phyloP scores from a whole-genome alignment of 2,329 filamentous ascomycete genomes.

The Diaporthe aspalathi region DNA sequence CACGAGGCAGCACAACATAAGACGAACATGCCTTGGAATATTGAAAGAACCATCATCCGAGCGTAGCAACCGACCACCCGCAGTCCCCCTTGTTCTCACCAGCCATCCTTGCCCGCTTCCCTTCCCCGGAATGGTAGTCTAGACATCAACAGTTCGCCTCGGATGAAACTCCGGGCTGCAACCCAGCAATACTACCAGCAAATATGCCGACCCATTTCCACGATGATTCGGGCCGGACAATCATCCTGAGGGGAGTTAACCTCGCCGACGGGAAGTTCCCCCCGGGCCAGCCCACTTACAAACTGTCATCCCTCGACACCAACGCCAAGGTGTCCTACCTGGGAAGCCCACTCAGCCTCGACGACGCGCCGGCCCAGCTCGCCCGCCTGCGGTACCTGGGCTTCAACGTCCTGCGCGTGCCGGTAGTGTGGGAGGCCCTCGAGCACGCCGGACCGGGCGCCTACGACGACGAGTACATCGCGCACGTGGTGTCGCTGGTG shows the following conservation, averaged over 20 bases:
- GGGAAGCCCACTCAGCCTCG: slow-evolving; percentile 30
- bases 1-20: slow-evolving; percentile 16
- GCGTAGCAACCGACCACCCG: neutral
- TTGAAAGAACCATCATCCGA: neutral
- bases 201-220: slow-evolving; percentile 30
- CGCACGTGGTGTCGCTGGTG: slow-evolving; percentile 39
- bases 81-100: no score
- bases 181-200: neutral
- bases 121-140: neutral
- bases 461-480: slow-evolving; percentile 44
- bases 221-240: slow-evolving; percentile 36
- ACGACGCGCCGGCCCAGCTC: slow-evolving; percentile 41
- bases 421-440: slow-evolving; percentile 43
- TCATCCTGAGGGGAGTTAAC: slow-evolving; percentile 44
- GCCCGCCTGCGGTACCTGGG: slow-evolving; percentile 40
- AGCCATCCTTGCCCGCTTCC: neutral
- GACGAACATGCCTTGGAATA: neutral
- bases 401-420: slow-evolving; percentile 42
- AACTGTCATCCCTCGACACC: slow-evolving; percentile 38
- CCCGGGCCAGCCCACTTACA: slow-evolving; percentile 39
- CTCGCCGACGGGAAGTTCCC: slow-evolving; percentile 43
- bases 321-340: slow-evolving; percentile 28
- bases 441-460: slow-evolving; percentile 43
- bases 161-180: neutral
- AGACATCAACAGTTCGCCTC: neutral